Base-by-base conservation (phyloP, 352 stramenopile species). In the Globisporangium perplexum region DNA sequence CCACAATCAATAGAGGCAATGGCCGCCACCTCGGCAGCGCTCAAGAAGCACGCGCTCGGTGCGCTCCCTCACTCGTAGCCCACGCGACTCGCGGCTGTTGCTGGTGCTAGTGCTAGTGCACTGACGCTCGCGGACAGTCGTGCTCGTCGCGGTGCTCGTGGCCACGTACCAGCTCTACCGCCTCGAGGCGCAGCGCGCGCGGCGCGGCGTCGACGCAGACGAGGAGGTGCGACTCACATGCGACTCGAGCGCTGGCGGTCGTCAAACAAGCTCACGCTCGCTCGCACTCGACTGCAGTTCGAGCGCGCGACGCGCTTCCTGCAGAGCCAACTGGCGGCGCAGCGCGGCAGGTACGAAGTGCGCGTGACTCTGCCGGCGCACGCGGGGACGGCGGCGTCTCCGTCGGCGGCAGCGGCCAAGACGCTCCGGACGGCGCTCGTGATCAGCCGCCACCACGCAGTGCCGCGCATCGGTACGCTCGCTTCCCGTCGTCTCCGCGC, bases 121-220 rank as follows among this genome's bases (percentile, higher is more conserved):
- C 45, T 50, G 18, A 51, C 30, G 18, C 3, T 10, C 39, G 36
- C 39, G 28, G 18, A 22, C 22, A 90, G 79, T 87, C 56, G 66
- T 88, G 44, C 10, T 83, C 23, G 53, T 87, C 28, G 79, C 77
- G 14, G 61, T 88, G 50, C 49, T 85, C 41, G 60, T 83, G 18
- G 73, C 77, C 24, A 72, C 74, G 36, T 88, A 83, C 51, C 77
- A 82, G 17, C 71, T 90, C 39, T 72, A 67, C 20, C 66, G 64
- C 35, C 65, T 90, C 36, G 75, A 87, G 63, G 46, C 64, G 35
- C 67, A 77, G 24, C 72, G 77, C 41, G 55, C 56, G 26, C 60
- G 56, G 18, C 62, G 55, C 26, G 55, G 56, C 28, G 50, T 44
- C 26, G 54, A 50, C 17, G 59, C 76, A 17, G 65, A 84, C 50